Percentiles rank a stretch among this genome's conserved stretches.
phyloP scores from a whole-genome alignment of 1,139 yeast species.

The Kodamaea anthophila region DNA sequence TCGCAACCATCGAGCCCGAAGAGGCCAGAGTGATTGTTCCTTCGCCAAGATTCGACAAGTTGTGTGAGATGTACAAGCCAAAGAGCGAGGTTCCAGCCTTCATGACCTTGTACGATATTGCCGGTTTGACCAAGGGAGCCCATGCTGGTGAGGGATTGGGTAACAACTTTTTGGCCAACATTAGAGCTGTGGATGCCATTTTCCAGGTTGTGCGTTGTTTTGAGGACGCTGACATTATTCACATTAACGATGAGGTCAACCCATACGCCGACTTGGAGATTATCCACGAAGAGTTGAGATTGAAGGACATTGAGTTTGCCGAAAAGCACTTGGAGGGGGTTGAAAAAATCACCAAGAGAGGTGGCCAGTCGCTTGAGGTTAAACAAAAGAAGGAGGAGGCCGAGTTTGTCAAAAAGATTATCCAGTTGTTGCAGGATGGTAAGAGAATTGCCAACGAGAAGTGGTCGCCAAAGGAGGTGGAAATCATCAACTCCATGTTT shows the following conservation, averaged over 20 bases:
- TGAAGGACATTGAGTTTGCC: slow-evolving; percentile 95
- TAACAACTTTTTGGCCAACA: slow-evolving; percentile 94
- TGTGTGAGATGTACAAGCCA: slow-evolving; percentile 71
- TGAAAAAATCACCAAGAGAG: slow-evolving; percentile 82
- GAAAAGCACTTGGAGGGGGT: slow-evolving; percentile 83
- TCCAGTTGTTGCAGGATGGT: slow-evolving; percentile 71
- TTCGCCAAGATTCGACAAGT: slow-evolving; percentile 77
- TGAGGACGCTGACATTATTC: slow-evolving; percentile 97
- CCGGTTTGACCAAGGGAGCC: slow-evolving; percentile 97
- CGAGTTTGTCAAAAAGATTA: slow-evolving; percentile 69
- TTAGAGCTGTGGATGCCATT: slow-evolving; percentile 96
- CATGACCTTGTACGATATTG: slow-evolving; percentile 93
- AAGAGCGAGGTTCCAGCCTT: slow-evolving; percentile 87
- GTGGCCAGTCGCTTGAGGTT: slow-evolving; percentile 94
- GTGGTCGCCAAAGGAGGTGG: slow-evolving; percentile 90
- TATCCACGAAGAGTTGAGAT: slow-evolving; percentile 84
- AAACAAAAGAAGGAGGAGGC: slow-evolving; percentile 93
- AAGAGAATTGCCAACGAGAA: slow-evolving; percentile 85
- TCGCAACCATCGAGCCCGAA: slow-evolving; percentile 98
- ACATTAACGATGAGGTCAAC: slow-evolving; percentile 95
- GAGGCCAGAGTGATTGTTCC: slow-evolving; percentile 98
- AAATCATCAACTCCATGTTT: slow-evolving; percentile 78
- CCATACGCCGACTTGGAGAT: slow-evolving; percentile 94
- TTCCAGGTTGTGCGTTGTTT: slow-evolving; percentile 97
- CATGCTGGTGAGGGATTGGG: slow-evolving; percentile 98